These are phyloP conservation scores for Agrostemma githago DNA, from an alignment of 148 eudicot genomes.

Conservation along the genomic window DNA sequence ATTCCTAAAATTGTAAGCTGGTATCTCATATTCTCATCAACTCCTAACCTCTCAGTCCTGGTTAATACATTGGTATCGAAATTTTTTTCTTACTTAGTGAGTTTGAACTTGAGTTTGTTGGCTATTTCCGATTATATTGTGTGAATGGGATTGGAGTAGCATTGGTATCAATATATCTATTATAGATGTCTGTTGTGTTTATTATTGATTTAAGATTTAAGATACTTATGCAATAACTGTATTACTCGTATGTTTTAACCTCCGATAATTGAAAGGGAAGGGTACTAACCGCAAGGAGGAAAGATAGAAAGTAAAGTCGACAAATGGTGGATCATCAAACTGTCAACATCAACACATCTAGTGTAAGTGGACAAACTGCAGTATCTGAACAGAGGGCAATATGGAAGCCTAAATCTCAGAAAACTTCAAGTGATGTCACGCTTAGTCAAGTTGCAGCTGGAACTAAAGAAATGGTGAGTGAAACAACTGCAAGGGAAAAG, in stretches of 20 bases:
- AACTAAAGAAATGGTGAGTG: constrained; percentile 20
- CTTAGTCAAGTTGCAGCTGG: constrained; percentile 20
- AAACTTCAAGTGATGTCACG: constrained; percentile 38
- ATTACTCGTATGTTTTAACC: background rate
- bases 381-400: constrained; percentile 35
- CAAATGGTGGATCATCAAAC: constrained; percentile 33
- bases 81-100: background rate
- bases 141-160: background rate
- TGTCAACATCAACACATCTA: constrained; percentile 23
- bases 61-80: background rate
- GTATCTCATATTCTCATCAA: background rate
- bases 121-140: background rate
- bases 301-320: constrained; percentile 51
- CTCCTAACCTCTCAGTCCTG: background rate
- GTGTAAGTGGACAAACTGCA: constrained; percentile 32
- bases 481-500: constrained; percentile 25
- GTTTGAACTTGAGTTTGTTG: background rate
- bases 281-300: constrained; percentile 32
- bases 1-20: background rate
- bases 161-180: too few relatives aligned
- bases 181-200: too few relatives aligned
- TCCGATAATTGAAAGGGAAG: constrained; percentile 32
- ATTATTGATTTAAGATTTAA: background rate
- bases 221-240: constrained; percentile 1
- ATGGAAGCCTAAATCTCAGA: constrained; percentile 64